Conservation (phyloP, 768 basidiomycete genomes). For the Kwoniella dejecticola region DNA sequence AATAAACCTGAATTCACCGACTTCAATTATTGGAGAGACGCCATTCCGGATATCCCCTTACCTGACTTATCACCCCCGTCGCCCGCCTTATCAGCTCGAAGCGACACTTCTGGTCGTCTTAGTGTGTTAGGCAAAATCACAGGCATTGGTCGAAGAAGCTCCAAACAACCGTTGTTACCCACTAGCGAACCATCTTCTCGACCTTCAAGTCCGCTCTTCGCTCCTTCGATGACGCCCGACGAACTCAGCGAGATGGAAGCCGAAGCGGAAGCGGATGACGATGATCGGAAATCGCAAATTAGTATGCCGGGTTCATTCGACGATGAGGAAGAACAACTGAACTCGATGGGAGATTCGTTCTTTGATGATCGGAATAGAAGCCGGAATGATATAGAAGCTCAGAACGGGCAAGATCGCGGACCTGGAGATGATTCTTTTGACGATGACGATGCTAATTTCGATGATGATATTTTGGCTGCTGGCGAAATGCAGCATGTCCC, state of each 20-base stretch:
- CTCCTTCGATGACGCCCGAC: constrained; percentile 66
- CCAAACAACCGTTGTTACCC: constrained; percentile 44
- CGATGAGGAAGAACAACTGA: constrained; percentile 57
- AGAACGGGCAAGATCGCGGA: constrained; percentile 28
- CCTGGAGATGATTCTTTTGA: constrained; percentile 52
- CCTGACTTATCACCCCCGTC: constrained; percentile 71
- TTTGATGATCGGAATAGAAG: constrained; percentile 1
- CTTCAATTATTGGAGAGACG: constrained; percentile 92
- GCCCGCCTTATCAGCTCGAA: constrained; percentile 89
- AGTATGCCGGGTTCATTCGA: constrained; percentile 84
- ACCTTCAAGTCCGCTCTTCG: constrained; percentile 69
- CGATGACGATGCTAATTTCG: constrained; percentile 67
- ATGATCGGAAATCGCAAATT: constrained; percentile 61
- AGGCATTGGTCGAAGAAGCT: constrained; percentile 50
- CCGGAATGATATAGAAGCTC: constrained; percentile 20
- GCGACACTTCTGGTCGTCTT: constrained; percentile 64
- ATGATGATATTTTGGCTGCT: constrained; percentile 75
- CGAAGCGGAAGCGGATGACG: constrained; percentile 26
- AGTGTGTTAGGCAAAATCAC: constrained; percentile 55
- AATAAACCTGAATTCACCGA: constrained; percentile 88
- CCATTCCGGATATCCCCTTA: constrained; percentile 70
- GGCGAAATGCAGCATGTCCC: constrained; percentile 72
- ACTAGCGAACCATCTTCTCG: constrained; percentile 54
- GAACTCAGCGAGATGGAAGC: constrained; percentile 51
- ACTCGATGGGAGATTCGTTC: constrained; percentile 37